Percentiles rank a stretch among this genome's conserved stretches.
Evolutionary conservation across 2,329 filamentous ascomycete species (phyloP).

Genomic region (Penicillium sp.): DNA sequence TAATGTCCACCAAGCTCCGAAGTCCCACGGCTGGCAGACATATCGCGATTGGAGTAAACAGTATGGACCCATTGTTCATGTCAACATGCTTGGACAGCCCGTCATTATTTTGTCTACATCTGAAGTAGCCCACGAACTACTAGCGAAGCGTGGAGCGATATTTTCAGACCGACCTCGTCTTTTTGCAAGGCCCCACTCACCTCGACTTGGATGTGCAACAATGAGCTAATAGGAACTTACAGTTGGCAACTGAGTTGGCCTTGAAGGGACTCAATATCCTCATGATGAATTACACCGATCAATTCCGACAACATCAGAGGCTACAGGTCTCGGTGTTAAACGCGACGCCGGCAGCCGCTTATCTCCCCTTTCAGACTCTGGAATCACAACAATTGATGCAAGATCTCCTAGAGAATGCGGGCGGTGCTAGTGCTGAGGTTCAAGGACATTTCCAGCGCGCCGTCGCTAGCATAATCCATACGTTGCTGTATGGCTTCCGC

Average conservation of each 20-base stretch:
- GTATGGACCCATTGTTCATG: background rate
- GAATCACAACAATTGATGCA: background rate
- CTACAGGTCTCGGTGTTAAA: conserved; percentile 51
- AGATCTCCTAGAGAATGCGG: background rate
- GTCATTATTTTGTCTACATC: background rate
- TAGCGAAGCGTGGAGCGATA: background rate
- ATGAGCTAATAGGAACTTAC: background rate
- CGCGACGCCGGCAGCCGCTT: conserved; percentile 16
- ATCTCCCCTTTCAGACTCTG: conserved; percentile 6
- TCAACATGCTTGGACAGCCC: background rate
- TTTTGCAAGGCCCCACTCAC: background rate
- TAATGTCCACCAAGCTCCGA: background rate
- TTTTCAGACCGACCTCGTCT: background rate
- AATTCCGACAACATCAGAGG: conserved; percentile 48
- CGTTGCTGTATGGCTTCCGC: background rate
- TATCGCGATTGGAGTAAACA: background rate
- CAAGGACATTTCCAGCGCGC: background rate
- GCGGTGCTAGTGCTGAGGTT: background rate
- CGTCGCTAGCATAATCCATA: background rate
- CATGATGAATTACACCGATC: conserved; percentile 53
- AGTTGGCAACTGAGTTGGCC: conserved; percentile 17
- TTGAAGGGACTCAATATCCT: conserved; percentile 44
- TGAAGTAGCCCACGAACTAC: background rate
- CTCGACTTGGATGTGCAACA: background rate
- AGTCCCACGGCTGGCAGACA: background rate